A percentile compares a stretch with the other conserved stretches of the same genome.
Evolutionary conservation across 352 stramenopile genomes (phyloP).

Genomic region (Phytophthora pluvialis): DNA sequence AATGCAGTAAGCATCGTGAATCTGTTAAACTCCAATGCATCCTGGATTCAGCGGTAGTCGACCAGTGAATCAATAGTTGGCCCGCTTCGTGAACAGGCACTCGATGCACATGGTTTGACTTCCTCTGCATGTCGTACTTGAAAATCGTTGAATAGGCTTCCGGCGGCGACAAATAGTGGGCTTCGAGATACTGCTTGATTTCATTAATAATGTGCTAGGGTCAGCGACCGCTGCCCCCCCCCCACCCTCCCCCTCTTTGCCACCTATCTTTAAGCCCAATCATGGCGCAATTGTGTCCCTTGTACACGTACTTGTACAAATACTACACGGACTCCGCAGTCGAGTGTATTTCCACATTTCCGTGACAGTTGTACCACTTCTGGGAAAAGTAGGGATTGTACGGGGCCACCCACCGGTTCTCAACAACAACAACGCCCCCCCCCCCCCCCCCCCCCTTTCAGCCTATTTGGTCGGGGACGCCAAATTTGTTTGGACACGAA

Average conservation of each 20-base stretch:
- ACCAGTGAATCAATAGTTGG: neutral
- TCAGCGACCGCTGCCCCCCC: no score
- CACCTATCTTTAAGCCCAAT: no score
- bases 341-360: slow-evolving; percentile 59
- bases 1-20: slow-evolving; percentile 1
- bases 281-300: slow-evolving; percentile 43
- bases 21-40: neutral
- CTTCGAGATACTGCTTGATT: slow-evolving; percentile 6
- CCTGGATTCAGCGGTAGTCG: neutral
- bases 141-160: slow-evolving; percentile 17
- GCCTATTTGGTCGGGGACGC: neutral
- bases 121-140: slow-evolving; percentile 12
- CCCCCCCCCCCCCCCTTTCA: neutral
- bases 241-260: no score
- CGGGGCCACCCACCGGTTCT: slow-evolving; percentile 56
- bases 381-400: slow-evolving; percentile 64
- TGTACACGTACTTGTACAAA: slow-evolving; percentile 72
- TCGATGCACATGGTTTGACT: slow-evolving; percentile 2
- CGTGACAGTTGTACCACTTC: slow-evolving; percentile 63
- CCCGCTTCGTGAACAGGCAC: slow-evolving; percentile 1
- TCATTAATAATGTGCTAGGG: neutral
- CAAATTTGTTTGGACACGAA: neutral
- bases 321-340: slow-evolving; percentile 54
- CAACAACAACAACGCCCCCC: slow-evolving; percentile 5
- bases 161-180: slow-evolving; percentile 5